phyloP scores from a whole-genome alignment of 75 land plant species.

The Cunninghamia lanceolata region DNA sequence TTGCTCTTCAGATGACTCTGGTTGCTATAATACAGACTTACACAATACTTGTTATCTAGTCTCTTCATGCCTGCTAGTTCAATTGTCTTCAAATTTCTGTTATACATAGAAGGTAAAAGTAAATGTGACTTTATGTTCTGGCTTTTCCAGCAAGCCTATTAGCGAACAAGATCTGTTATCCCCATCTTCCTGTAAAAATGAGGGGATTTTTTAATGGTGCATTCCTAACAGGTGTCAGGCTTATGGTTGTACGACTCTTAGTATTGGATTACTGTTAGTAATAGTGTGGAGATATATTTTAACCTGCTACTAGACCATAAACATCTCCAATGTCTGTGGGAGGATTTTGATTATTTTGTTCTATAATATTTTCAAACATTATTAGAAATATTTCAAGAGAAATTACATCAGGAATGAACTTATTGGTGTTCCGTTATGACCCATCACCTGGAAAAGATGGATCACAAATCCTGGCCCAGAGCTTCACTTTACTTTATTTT shows the following conservation, averaged over 20 bases:
- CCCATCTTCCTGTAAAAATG: neutral
- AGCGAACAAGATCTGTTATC: neutral
- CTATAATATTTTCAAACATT: neutral
- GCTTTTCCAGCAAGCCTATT: neutral
- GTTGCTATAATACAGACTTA: neutral
- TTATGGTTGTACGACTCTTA: neutral
- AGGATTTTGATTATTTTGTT: neutral
- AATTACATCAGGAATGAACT: neutral
- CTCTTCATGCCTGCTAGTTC: neutral
- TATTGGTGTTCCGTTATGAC: neutral
- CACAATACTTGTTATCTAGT: neutral
- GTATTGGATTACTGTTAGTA: neutral
- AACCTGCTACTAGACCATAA: neutral
- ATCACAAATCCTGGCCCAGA: neutral
- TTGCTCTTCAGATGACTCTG: neutral
- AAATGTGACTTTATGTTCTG: neutral
- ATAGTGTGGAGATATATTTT: neutral
- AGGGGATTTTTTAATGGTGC: neutral
- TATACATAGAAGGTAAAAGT: neutral
- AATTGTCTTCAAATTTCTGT: neutral
- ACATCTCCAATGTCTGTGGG: neutral
- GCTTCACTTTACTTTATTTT: neutral
- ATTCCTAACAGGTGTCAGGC: neutral
- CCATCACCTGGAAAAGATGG: neutral
- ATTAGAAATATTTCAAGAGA: neutral